phyloP scores from a whole-genome alignment of 2,329 filamentous ascomycete genomes.

The Juglanconis oblonga region DNA sequence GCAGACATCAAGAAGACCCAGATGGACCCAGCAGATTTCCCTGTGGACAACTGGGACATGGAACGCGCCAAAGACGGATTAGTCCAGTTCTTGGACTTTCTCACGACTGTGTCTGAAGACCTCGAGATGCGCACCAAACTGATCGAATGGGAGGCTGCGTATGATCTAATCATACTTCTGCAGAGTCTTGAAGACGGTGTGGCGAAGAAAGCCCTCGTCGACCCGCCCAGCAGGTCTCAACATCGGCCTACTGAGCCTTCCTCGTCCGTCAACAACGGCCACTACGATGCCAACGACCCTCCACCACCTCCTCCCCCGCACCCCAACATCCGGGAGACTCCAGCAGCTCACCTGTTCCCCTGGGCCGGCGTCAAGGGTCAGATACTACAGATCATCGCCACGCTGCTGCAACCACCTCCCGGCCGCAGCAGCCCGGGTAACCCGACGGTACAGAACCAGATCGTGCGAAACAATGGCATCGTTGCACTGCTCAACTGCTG shows the following conservation, averaged over 20 bases:
- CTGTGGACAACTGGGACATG: constrained; percentile 96
- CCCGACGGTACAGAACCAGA: constrained; percentile 80
- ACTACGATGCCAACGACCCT: constrained; percentile 31
- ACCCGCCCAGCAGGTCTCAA: constrained; percentile 39
- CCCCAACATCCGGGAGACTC: constrained; percentile 46
- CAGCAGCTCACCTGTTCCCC: constrained; percentile 57
- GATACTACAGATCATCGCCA: constrained; percentile 85
- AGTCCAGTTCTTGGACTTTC: constrained; percentile 90
- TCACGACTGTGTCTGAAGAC: constrained; percentile 84
- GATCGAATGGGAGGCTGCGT: constrained; percentile 87
- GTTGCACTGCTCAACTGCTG: constrained; percentile 87
- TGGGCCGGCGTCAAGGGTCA: constrained; percentile 84
- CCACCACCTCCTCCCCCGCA: constrained; percentile 42
- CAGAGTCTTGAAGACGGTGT: constrained; percentile 86
- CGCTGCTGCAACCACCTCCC: constrained; percentile 78
- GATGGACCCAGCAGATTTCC: constrained; percentile 80
- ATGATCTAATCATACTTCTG: constrained; percentile 82
- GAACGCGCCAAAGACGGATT: constrained; percentile 93
- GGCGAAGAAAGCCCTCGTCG: constrained; percentile 71
- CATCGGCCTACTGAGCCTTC: constrained; percentile 23
- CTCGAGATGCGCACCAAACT: constrained; percentile 78
- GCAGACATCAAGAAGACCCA: constrained; percentile 79
- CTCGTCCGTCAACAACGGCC: constrained; percentile 34
- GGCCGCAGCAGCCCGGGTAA: constrained; percentile 60
- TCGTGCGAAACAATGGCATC: constrained; percentile 80